phyloP scores from a whole-genome alignment of 352 stramenopile genomes.

The Globisporangium radiosum region DNA sequence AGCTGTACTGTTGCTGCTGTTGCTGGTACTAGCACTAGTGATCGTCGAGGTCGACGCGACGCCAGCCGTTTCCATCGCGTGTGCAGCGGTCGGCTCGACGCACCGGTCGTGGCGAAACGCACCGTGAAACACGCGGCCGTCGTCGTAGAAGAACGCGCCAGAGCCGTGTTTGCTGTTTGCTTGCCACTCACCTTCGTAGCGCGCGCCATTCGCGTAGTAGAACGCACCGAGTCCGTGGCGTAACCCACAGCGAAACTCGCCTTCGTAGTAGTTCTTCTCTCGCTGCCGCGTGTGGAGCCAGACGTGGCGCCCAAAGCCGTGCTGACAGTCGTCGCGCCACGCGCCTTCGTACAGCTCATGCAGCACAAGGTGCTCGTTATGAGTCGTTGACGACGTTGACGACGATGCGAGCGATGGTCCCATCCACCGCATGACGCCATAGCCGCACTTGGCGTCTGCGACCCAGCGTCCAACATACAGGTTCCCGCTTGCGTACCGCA shows the following conservation, averaged over 20 bases:
- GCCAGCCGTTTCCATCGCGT: slow-evolving; percentile 10
- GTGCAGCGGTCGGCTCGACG: slow-evolving; percentile 6
- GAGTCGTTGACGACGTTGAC: not conserved
- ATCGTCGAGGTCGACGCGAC: not conserved
- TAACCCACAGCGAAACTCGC: slow-evolving; percentile 57
- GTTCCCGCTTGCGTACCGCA: slow-evolving; percentile 57
- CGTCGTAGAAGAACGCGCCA: slow-evolving; percentile 68
- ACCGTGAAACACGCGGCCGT: slow-evolving; percentile 51
- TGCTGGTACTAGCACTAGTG: not conserved
- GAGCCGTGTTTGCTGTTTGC: slow-evolving; percentile 72
- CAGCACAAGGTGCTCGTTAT: not conserved
- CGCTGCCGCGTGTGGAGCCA: slow-evolving; percentile 39
- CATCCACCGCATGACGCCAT: slow-evolving; percentile 79
- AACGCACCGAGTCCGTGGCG: slow-evolving; percentile 70
- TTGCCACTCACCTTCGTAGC: slow-evolving; percentile 81
- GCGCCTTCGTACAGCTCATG: slow-evolving; percentile 65
- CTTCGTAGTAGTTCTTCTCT: slow-evolving; percentile 83
- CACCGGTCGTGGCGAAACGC: slow-evolving; percentile 39
- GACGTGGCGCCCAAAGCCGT: slow-evolving; percentile 78
- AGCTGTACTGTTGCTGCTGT: not conserved
- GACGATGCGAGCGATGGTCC: slow-evolving; percentile 6
- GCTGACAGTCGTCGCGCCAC: slow-evolving; percentile 64
- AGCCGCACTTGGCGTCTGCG: slow-evolving; percentile 57
- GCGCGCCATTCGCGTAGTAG: slow-evolving; percentile 81
- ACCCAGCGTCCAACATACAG: slow-evolving; percentile 72